Evolutionary conservation across 441 rosid genomes (phyloP).

Genomic region (Manihot esculenta): DNA sequence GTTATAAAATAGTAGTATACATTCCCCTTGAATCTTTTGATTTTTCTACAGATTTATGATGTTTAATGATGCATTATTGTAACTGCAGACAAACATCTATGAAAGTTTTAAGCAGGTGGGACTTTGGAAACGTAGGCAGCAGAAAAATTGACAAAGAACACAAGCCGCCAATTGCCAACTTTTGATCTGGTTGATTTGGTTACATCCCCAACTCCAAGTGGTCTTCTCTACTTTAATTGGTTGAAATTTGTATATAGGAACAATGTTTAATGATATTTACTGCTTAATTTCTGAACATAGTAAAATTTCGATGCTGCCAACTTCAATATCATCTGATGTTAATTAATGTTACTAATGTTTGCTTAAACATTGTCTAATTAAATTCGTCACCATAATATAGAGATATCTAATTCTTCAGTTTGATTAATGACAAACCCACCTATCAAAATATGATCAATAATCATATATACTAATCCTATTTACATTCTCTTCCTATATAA

Average conservation of each 20-base stretch:
- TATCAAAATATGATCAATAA: background rate
- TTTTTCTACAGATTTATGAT: background rate
- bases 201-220: background rate
- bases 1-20: too few relatives aligned
- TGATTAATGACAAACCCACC: background rate
- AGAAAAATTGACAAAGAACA: slow-evolving; percentile 3
- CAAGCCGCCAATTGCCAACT: background rate
- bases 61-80: background rate
- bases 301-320: background rate
- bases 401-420: too few relatives aligned
- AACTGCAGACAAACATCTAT: slow-evolving; percentile 53
- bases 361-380: too few relatives aligned
- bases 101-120: slow-evolving; percentile 59
- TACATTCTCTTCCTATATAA: background rate
- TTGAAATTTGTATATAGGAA: too few relatives aligned
- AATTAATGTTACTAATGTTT: too few relatives aligned
- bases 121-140: slow-evolving; percentile 53
- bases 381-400: too few relatives aligned
- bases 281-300: background rate
- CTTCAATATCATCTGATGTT: too few relatives aligned
- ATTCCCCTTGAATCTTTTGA: background rate
- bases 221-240: too few relatives aligned
- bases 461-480: background rate
- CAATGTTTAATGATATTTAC: background rate
- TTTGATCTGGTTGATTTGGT: background rate